phyloP scores from a whole-genome alignment of 2,329 filamentous ascomycete genomes.

The Aplosporella prunicola region DNA sequence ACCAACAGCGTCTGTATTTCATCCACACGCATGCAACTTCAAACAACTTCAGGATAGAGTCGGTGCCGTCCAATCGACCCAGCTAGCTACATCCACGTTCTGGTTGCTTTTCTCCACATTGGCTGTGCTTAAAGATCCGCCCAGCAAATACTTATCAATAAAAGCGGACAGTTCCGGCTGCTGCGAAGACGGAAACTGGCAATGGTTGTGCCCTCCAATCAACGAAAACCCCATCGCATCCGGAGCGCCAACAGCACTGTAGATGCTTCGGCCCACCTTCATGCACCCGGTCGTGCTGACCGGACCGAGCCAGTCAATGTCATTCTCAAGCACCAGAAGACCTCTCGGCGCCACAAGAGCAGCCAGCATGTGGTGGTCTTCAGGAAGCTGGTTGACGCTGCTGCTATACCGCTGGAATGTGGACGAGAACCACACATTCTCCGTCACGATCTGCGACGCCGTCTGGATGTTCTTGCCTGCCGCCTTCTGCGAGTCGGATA shows the following conservation, averaged over 20 bases:
- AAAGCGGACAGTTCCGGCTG: constrained; percentile 44
- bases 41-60: constrained; percentile 27
- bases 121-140: constrained; percentile 20
- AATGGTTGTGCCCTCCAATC: constrained; percentile 46
- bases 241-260: constrained; percentile 44
- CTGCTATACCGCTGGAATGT: constrained; percentile 45
- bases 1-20: no score
- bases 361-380: constrained; percentile 51
- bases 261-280: constrained; percentile 46
- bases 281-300: constrained; percentile 50
- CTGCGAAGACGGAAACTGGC: constrained; percentile 44
- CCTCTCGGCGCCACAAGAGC: constrained; percentile 48
- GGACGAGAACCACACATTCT: constrained; percentile 55
- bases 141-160: constrained; percentile 47
- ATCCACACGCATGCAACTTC: no score
- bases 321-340: constrained; percentile 48
- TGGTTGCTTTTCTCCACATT: constrained; percentile 24
- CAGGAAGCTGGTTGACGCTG: constrained; percentile 39
- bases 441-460: constrained; percentile 47
- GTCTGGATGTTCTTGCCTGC: constrained; percentile 52
- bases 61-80: constrained; percentile 29
- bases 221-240: constrained; percentile 51
- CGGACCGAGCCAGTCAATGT: constrained; percentile 50
- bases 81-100: constrained; percentile 22
- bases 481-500: constrained; percentile 35